Evolutionary conservation across 768 basidiomycete species (phyloP).

Genomic region (Albatrellus ellisii): DNA sequence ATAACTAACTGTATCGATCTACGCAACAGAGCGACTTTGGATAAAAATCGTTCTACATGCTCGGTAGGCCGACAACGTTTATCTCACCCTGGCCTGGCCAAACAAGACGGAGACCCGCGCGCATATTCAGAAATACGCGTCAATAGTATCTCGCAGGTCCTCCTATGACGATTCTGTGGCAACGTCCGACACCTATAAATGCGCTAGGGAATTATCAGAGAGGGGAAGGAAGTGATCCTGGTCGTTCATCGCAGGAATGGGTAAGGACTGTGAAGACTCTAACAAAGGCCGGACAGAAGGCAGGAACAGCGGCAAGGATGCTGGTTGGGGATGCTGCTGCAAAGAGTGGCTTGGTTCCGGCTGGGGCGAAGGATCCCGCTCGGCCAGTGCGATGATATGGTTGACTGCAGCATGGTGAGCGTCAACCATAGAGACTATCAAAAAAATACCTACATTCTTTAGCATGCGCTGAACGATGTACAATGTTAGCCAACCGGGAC

Average conservation of each 20-base stretch:
- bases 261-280: too few species aligned
- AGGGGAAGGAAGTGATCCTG: not conserved
- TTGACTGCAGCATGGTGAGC: conserved; percentile 17
- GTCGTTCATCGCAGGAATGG: too few species aligned
- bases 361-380: conserved; percentile 2
- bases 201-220: too few species aligned
- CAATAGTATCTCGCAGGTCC: conserved; percentile 15
- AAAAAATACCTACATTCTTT: conserved; percentile 42
- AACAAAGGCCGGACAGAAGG: not conserved
- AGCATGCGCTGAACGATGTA: conserved; percentile 40
- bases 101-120: not conserved
- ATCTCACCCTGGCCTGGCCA: too few species aligned
- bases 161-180: conserved; percentile 12
- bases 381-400: conserved; percentile 17
- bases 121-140: conserved; percentile 14
- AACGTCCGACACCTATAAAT: conserved; percentile 4
- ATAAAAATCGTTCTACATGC: too few species aligned
- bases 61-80: too few species aligned
- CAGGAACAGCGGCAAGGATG: not conserved
- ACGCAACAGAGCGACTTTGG: too few species aligned
- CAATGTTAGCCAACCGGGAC: conserved; percentile 1
- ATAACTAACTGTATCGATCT: too few species aligned
- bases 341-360: too few species aligned
- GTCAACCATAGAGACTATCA: not conserved
- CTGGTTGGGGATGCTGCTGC: not conserved